Base-by-base conservation (phyloP, 495 filamentous ascomycete species). In the Podospora bellae-mahoneyi region DNA sequence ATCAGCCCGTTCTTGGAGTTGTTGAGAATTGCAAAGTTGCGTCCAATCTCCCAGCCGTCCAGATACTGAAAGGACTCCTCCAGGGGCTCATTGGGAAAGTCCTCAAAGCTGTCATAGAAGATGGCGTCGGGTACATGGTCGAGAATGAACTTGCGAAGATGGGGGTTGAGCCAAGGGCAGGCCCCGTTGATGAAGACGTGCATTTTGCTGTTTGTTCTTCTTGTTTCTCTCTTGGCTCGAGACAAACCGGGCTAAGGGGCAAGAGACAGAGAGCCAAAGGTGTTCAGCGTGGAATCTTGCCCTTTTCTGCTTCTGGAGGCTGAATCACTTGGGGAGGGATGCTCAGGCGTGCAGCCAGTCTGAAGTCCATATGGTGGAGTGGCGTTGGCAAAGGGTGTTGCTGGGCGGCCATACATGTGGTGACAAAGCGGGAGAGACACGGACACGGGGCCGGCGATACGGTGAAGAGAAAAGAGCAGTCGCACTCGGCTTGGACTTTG, bases 21-120 rank as follows among this genome's bases (percentile, higher is more conserved):
- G 68, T 72, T 74, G 23, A 70, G 39, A 28, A 69, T 32, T 53
- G 70, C 64, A 62, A 74, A 74, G 67, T 74, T 68, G 28, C 62
- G 30, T 53, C 60, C 64, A 34, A 74, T 63, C 61, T 63, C 67
- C 72, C 66, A 69, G 27, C 72, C 72, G 66, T 68, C 64, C 60
- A 70, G 72, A 55, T 19, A 70, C 66, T 74, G 72, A 48, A 74
- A 70, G 56, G 62, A 34, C 2, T 58, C 53, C 23, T 63, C 53
- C 6, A 48, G 39, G 28, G 65, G 63, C 10, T 59, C 65, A 1
- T 28, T 6, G 18, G 72, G 72, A 59, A 74, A 62, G 28, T 74
- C 66, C 15, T 44, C 60, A 58, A 74, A 64, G 44, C 48, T 44
- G 48, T 72, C 59, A 23, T 68, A 32, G 56, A 72, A 70, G 65